Evolutionary conservation across 2,329 filamentous ascomycete genomes (phyloP), one percentile per base, ranked within the genome.

Genomic region (Monosporascus sp.): DNA sequence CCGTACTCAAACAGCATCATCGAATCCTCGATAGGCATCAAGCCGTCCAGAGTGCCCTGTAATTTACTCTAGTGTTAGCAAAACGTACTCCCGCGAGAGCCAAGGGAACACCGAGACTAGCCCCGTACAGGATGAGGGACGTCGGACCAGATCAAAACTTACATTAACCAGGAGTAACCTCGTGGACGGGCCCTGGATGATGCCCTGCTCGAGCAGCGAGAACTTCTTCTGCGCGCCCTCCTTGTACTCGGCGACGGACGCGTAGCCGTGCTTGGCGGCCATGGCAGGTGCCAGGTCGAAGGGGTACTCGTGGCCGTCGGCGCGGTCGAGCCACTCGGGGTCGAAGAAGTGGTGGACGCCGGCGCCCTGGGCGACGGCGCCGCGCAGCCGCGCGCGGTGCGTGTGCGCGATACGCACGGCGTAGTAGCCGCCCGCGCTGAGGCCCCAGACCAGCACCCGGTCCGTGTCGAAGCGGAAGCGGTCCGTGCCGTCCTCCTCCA

Each of bases 21-120:
- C 15, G 77, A 84, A 62, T 88, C 85, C 62, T 88, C 85, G 53
- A 88, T 85, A 0, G 85, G 85, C 75, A 86, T 86, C 45, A 87
- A 68, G 0, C 83, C 84, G 59, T 88, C 85, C 51, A 77, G 72
- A 3, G 78, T 81, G 8, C 85, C 84, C 76, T 85, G 57, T 38
- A 0, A 18, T 37, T n/a, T 36, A 31, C 1, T 24, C 55, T 22
- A 57, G 47, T 39, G 51, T 7, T 5, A 37, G 18, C 17, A 44
- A 45, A 36, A 49, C 18, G 35, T 3, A 43, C 43, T 47, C 7
- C 1, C 17, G 22, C 52, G 31, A 48, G 7, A n/a, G 17, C 15
- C 22, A 17, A 7, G 5, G 17, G 36, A 36, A 18, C 9, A 5
- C 14, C 1, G 11, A 35, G 5, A 35, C 31, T 5, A 14, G 31